Evolutionary conservation across 176 grass and related monocot species (phyloP).

Genomic region (Bolboschoenus planiculmis): DNA sequence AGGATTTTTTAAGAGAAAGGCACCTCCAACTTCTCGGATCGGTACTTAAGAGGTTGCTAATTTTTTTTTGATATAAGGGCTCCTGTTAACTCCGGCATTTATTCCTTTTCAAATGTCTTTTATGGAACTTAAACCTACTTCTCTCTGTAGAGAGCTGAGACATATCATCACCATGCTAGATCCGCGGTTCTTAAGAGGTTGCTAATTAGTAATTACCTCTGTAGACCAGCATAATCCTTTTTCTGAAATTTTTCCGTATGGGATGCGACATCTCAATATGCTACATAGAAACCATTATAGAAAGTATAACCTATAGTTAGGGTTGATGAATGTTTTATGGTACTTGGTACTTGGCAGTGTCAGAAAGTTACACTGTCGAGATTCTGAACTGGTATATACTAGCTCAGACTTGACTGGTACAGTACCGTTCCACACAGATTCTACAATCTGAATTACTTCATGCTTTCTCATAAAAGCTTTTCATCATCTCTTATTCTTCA

Average conservation of each 20-base stretch:
- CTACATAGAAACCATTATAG: neutral
- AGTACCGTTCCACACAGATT: neutral
- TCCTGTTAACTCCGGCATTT: too few relatives aligned
- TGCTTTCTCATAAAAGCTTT: neutral
- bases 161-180: too few relatives aligned
- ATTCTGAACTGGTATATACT: neutral
- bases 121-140: too few relatives aligned
- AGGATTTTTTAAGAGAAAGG: slow-evolving; percentile 26
- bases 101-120: too few relatives aligned
- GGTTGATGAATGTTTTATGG: neutral
- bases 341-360: neutral
- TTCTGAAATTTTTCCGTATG: neutral
- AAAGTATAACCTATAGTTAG: neutral
- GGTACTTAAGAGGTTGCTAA: slow-evolving; percentile 44
- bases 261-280: neutral
- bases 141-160: too few relatives aligned
- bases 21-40: slow-evolving; percentile 58
- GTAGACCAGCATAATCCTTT: neutral
- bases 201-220: neutral
- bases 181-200: slow-evolving; percentile 56
- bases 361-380: neutral
- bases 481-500: neutral
- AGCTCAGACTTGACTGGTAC: neutral
- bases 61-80: too few relatives aligned
- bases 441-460: neutral